Percentiles rank a stretch among this genome's conserved stretches.
Conservation (phyloP, 2,329 filamentous ascomycete genomes). For the Phialophora tarda region DNA sequence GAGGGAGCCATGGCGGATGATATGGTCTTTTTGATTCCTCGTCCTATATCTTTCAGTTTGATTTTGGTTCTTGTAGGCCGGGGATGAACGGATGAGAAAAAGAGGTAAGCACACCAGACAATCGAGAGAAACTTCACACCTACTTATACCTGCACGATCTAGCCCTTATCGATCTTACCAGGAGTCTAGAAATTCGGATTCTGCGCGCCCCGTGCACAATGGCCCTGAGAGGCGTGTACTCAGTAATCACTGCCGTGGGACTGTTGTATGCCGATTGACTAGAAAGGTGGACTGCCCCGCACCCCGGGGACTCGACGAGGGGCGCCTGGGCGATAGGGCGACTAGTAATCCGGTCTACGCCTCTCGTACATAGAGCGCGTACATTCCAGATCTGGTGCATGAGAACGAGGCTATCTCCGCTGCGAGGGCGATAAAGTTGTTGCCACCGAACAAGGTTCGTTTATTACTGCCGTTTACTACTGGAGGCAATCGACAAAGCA, state of each 20-base stretch:
- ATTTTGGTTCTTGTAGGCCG: background rate
- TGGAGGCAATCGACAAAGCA: background rate
- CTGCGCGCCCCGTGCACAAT: background rate
- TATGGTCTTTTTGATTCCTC: background rate
- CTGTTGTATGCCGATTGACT: background rate
- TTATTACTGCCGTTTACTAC: background rate
- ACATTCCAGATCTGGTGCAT: background rate
- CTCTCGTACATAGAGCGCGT: no score
- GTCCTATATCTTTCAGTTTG: background rate
- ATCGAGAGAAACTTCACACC: background rate
- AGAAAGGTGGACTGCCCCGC: background rate
- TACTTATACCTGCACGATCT: background rate
- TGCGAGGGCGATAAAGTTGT: background rate
- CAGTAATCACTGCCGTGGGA: background rate
- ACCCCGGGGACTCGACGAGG: background rate
- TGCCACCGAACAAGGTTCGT: background rate
- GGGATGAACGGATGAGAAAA: background rate
- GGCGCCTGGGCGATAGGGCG: background rate
- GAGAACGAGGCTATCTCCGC: background rate
- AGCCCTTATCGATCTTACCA: background rate
- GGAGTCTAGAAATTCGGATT: background rate
- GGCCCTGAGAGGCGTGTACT: background rate
- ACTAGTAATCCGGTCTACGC: no score
- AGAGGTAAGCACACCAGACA: background rate
- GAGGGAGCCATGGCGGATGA: conserved; percentile 22